Percentiles rank a stretch among this genome's conserved stretches.
These are phyloP conservation scores for Malus domestica DNA, from an alignment of 306 rosid species.

Conservation along the genomic window ASM211411v1 NC_041805.1:1999501-2000000, in stretches of 20 bases:
- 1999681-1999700: slow-evolving; percentile 84
- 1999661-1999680: slow-evolving; percentile 64
- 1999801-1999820: slow-evolving; percentile 82
- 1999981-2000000: slow-evolving; percentile 81
- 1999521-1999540: background rate
- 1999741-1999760: background rate
- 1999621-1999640: slow-evolving; percentile 72
- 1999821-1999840: slow-evolving; percentile 81
- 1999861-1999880: slow-evolving; percentile 37
- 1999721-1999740: background rate
- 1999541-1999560: background rate
- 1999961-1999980: slow-evolving; percentile 49
- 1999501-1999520: background rate
- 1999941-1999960: slow-evolving; percentile 58
- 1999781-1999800: slow-evolving; percentile 53
- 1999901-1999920: slow-evolving; percentile 8
- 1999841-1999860: slow-evolving; percentile 83
- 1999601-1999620: slow-evolving; percentile 38
- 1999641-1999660: slow-evolving; percentile 73
- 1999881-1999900: background rate
- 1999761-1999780: slow-evolving; percentile 8
- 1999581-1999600: background rate
- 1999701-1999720: slow-evolving; percentile 34
- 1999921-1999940: slow-evolving; percentile 44
- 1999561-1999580: background rate